Conservation (phyloP, 768 basidiomycete genomes). For the Mycena amicta region DNA sequence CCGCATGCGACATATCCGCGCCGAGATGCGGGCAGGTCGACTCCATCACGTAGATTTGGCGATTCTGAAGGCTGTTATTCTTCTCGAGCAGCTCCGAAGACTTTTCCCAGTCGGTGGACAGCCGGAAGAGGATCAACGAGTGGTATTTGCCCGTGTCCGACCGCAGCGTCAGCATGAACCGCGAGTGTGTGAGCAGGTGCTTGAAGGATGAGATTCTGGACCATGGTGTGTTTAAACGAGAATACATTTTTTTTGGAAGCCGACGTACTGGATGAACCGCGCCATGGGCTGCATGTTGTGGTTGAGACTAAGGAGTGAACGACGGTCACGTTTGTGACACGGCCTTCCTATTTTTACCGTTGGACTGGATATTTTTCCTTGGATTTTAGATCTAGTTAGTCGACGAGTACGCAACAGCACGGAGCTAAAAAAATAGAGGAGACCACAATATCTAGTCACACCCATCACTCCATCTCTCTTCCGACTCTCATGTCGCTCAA, state of each 20-base stretch:
- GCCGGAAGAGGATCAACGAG: slow-evolving; percentile 65
- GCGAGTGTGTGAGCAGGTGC: slow-evolving; percentile 54
- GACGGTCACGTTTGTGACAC: too few relatives aligned
- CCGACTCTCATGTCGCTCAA: too few relatives aligned
- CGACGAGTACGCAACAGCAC: too few relatives aligned
- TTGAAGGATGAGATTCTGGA: slow-evolving; percentile 47
- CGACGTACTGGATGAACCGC: not conserved
- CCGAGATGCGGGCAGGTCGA: slow-evolving; percentile 80
- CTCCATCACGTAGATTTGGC: slow-evolving; percentile 78
- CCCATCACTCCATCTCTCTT: too few relatives aligned
- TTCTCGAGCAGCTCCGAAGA: slow-evolving; percentile 10
- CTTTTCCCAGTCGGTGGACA: slow-evolving; percentile 38
- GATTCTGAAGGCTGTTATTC: slow-evolving; percentile 5
- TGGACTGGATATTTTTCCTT: too few relatives aligned
- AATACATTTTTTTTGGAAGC: too few relatives aligned
- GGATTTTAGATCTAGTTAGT: too few relatives aligned
- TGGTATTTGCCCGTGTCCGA: slow-evolving; percentile 61
- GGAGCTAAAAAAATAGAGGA: too few relatives aligned
- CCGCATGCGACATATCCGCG: slow-evolving; percentile 78
- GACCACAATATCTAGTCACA: too few relatives aligned
- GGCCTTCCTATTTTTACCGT: too few relatives aligned
- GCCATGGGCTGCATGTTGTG: not conserved
- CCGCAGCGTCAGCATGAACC: slow-evolving; percentile 62
- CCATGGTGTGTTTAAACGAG: too few relatives aligned
- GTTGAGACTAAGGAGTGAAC: not conserved